Percentiles rank a stretch among this genome's conserved stretches.
Conservation (phyloP, 371 early-diverging fungal genomes). For the Actinomucor elegans region DNA sequence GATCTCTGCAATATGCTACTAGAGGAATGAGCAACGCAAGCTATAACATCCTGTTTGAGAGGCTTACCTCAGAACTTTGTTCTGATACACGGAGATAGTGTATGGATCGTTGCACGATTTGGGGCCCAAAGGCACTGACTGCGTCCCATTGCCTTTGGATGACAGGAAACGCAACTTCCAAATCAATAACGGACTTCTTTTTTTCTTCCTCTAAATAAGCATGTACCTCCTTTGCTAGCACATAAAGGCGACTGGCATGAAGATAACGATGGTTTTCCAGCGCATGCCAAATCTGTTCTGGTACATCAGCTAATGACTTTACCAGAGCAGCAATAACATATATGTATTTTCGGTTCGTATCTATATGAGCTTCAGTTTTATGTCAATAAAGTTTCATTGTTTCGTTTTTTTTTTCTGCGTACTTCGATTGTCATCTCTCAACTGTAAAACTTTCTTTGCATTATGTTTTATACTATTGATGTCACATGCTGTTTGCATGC, state of each 20-base stretch:
- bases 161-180: conserved; percentile 73
- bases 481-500: conserved; percentile 62
- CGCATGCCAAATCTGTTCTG: conserved; percentile 87
- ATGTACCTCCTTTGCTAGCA: conserved; percentile 66
- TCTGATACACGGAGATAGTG: conserved; percentile 48
- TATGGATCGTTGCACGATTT: conserved; percentile 68
- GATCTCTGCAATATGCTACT: conserved; percentile 58
- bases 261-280: conserved; percentile 71
- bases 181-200: conserved; percentile 26
- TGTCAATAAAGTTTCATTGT: neutral
- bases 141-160: conserved; percentile 88
- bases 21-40: no score
- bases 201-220: conserved; percentile 57
- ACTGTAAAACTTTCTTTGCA: conserved; percentile 6
- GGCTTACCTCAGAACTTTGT: conserved; percentile 53
- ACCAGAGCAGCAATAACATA: conserved; percentile 78
- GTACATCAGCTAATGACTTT: conserved; percentile 82
- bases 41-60: no score
- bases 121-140: conserved; percentile 69
- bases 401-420: neutral
- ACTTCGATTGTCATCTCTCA: conserved; percentile 14
- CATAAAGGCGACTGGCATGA: conserved; percentile 70
- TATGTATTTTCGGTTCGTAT: conserved; percentile 54
- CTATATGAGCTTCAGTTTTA: conserved; percentile 26
- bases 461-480: conserved; percentile 48